Evolutionary conservation across 345 rosid species (phyloP).

Genomic region (Sisymbrium altissimum): DNA sequence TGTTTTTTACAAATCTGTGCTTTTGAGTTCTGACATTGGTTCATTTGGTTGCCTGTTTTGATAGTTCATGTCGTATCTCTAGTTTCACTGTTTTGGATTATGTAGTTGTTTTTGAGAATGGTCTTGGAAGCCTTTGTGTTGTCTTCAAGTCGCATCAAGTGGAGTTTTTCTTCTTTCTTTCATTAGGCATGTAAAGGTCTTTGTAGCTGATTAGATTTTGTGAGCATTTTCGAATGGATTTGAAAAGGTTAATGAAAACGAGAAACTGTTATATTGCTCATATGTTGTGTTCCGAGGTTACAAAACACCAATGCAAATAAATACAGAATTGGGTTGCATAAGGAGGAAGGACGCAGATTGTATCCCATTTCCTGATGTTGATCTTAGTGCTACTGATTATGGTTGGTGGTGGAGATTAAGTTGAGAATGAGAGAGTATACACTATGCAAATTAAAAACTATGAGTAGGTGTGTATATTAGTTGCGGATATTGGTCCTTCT

Average conservation of each 20-base stretch:
- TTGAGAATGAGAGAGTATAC: not conserved
- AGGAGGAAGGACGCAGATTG: not conserved
- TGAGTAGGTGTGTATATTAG: not conserved
- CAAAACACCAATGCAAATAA: not conserved
- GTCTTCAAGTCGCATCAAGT: not conserved
- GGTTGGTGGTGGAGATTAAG: not conserved
- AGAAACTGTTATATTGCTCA: not conserved
- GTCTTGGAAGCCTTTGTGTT: not conserved
- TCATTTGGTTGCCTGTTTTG: not conserved
- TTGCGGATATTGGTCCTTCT: not conserved
- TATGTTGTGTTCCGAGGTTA: not conserved
- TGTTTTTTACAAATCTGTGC: not conserved
- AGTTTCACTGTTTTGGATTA: not conserved
- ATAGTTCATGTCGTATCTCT: not conserved
- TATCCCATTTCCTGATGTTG: not conserved
- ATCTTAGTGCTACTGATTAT: not conserved
- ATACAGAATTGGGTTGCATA: not conserved
- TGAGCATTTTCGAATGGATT: not conserved
- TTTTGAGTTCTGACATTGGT: not conserved
- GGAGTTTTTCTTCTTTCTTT: not conserved
- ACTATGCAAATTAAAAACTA: not conserved
- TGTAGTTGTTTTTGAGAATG: not conserved
- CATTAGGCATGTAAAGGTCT: not conserved
- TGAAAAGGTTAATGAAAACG: conserved; percentile 4
- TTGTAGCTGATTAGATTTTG: not conserved